Evolutionary conservation across 2,329 filamentous ascomycete species (phyloP), one percentile per base, ranked within the genome.

Genomic region (Phialophora tarda): DNA sequence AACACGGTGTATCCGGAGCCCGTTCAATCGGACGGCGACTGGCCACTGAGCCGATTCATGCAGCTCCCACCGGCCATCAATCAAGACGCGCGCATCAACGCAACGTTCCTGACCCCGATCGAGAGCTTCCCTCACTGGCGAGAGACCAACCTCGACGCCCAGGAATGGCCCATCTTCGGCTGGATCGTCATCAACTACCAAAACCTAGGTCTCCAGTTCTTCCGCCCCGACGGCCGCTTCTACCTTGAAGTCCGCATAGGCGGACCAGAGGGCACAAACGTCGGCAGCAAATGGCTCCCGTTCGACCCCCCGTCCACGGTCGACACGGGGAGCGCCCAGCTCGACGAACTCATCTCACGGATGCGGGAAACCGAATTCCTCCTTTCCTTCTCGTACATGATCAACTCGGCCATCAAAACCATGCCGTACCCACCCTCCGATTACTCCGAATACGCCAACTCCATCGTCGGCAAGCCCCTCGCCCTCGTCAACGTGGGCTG

Each of bases 41-140:
- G n/a, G n/a, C 62, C 62, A 44, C 14, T 24, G 72, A 77, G 74
- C 67, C 74, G 76, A 67, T 81, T 75, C 64, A 61, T 79, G 1
- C 80, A 82, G 71, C n/a, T 82, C 0, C 73, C 78, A 0, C 81
- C 80, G 0, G 64, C 70, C n/a, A 77, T 77, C 63, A 77, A 77
- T 62, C 76, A 77, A 61, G 28, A 57, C 5, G 65, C 71, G 0
- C 66, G 74, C 0, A 17, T 76, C 7, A 75, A 77, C 59, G 62
- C 67, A 2, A 41, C 17, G 7, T 77, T 76, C 59, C 59, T 75
- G 14, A 64, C 32, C 1, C 54, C 14, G 17, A 34, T 12, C 23
- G 26, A 47, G 12, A 34, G 30, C 5, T 4, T 14, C 7, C 24
- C 57, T 0, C 44, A 61, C 51, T 73, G 72, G 73, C 66, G 71